phyloP scores from a whole-genome alignment of 2,329 filamentous ascomycete genomes.

The Sporothrix protearum region DNA sequence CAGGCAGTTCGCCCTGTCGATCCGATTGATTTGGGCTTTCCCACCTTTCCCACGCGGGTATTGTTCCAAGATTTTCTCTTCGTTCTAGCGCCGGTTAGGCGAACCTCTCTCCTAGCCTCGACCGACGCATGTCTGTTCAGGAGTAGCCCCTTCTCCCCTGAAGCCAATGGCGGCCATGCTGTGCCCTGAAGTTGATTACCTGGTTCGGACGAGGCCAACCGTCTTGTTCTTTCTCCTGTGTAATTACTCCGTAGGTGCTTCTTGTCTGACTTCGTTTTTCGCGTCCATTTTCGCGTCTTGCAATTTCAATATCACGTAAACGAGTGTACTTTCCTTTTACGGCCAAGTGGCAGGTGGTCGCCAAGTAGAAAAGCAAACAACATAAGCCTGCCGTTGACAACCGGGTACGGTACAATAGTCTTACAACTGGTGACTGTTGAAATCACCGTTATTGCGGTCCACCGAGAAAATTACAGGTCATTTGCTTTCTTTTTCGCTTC shows the following conservation, averaged over 20 bases:
- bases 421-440: background rate
- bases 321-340: background rate
- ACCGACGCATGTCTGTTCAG: background rate
- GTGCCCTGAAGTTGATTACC: background rate
- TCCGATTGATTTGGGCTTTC: background rate
- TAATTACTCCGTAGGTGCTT: no score
- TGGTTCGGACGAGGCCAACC: background rate
- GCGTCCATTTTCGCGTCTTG: background rate
- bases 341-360: background rate
- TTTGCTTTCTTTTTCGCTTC: background rate
- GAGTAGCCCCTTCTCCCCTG: slow-evolving; percentile 2
- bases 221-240: no score
- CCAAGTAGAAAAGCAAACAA: background rate
- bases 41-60: background rate
- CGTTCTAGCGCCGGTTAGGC: background rate
- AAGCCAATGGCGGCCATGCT: background rate
- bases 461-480: background rate
- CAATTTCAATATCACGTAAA: background rate
- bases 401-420: background rate
- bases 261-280: background rate
- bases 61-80: background rate
- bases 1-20: slow-evolving; percentile 7
- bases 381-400: no score
- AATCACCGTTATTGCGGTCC: background rate
- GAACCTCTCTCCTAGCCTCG: background rate